Conservation (phyloP, 345 rosid genomes). For the Nephelium lappaceum region DNA sequence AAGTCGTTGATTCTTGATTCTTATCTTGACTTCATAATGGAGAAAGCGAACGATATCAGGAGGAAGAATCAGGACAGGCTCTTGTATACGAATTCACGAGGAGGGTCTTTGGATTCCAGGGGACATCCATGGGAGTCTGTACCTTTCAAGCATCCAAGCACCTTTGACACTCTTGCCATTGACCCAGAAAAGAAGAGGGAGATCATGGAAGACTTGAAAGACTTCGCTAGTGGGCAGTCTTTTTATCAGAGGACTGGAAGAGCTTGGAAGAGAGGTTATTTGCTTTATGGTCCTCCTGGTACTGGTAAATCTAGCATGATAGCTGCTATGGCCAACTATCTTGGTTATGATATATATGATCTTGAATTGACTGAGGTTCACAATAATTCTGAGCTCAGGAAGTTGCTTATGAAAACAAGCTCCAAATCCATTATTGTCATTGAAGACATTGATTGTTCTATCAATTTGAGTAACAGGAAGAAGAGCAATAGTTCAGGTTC, state of each 20-base stretch:
- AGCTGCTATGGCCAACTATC: slow-evolving; percentile 94
- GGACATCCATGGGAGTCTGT: slow-evolving; percentile 99
- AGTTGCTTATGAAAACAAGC: slow-evolving; percentile 82
- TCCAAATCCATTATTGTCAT: slow-evolving; percentile 92
- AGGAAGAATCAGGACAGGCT: slow-evolving; percentile 72
- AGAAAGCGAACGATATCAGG: slow-evolving; percentile 72
- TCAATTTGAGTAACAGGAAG: slow-evolving; percentile 68
- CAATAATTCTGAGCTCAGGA: slow-evolving; percentile 82
- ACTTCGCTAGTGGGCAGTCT: slow-evolving; percentile 58
- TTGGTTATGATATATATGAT: slow-evolving; percentile 91
- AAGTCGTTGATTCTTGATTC: slow-evolving; percentile 57
- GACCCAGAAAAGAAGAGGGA: slow-evolving; percentile 62
- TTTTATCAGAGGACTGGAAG: slow-evolving; percentile 91
- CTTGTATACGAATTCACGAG: slow-evolving; percentile 81
- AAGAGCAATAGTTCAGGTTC: slow-evolving; percentile 26
- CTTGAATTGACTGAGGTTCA: slow-evolving; percentile 95
- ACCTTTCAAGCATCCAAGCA: slow-evolving; percentile 92
- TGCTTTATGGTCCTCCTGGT: slow-evolving; percentile 92
- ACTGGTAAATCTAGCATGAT: slow-evolving; percentile 98
- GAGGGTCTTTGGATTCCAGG: slow-evolving; percentile 84
- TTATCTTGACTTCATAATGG: slow-evolving; percentile 82
- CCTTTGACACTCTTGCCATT: slow-evolving; percentile 90
- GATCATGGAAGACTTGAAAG: slow-evolving; percentile 75
- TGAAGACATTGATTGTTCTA: slow-evolving; percentile 92
- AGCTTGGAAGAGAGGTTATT: slow-evolving; percentile 94